Percentiles rank a stretch among this genome's conserved stretches.
phyloP scores from a whole-genome alignment of 768 basidiomycete genomes.

The Tremella fuciformis region DNA sequence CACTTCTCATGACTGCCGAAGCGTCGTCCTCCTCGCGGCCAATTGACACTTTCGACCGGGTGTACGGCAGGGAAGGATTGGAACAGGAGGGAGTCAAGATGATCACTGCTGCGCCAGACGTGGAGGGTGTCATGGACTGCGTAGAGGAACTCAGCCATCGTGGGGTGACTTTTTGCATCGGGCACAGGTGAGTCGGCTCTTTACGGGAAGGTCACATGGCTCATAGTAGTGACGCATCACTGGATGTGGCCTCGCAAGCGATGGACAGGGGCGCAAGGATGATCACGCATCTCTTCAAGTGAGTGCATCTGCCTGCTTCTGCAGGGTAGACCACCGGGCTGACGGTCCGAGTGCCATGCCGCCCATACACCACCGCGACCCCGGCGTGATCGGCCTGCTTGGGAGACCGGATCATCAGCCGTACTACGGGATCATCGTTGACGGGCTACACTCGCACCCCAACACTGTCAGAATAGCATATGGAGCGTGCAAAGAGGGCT shows the following conservation, averaged over 20 bases:
- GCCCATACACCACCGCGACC: slow-evolving; percentile 69
- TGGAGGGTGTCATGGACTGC: slow-evolving; percentile 73
- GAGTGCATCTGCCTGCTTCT: slow-evolving; percentile 5
- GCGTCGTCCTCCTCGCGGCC: neutral
- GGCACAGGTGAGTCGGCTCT: slow-evolving; percentile 66
- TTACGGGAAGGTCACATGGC: neutral
- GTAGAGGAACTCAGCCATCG: slow-evolving; percentile 62
- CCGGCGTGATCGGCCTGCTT: slow-evolving; percentile 82
- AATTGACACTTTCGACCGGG: slow-evolving; percentile 63
- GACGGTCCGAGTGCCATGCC: slow-evolving; percentile 53
- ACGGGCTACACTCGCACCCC: slow-evolving; percentile 86
- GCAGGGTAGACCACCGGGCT: too few relatives aligned
- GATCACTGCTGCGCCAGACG: slow-evolving; percentile 82
- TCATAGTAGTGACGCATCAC: slow-evolving; percentile 64
- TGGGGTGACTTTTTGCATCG: slow-evolving; percentile 78
- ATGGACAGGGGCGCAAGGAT: slow-evolving; percentile 72
- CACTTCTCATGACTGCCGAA: slow-evolving; percentile 24
- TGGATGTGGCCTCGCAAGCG: slow-evolving; percentile 68
- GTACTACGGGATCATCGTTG: slow-evolving; percentile 84
- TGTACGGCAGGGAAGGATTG: slow-evolving; percentile 57
- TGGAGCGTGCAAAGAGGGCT: slow-evolving; percentile 75
- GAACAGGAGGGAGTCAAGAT: slow-evolving; percentile 58
- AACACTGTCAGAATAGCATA: slow-evolving; percentile 87
- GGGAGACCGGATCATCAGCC: slow-evolving; percentile 72
- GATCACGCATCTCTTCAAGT: slow-evolving; percentile 87